A percentile compares a stretch with the other conserved stretches of the same genome.
Evolutionary conservation across 176 grass and related monocot species (phyloP).

Genomic region (Secale cereale): DNA sequence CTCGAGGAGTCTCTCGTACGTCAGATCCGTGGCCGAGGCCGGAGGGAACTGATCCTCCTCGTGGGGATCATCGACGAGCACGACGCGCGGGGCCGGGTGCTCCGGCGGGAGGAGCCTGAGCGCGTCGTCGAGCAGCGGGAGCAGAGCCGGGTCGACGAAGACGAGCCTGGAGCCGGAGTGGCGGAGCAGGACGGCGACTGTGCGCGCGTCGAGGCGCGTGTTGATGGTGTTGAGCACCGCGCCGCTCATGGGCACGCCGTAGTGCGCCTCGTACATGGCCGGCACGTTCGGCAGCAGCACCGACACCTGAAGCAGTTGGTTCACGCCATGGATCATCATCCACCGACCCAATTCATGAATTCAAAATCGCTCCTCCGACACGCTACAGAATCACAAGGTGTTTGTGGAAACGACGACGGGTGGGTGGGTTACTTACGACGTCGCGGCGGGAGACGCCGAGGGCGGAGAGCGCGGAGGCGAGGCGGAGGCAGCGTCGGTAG

Average conservation of each 20-base stretch:
- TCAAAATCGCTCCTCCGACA: too few species aligned
- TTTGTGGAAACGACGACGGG: too few species aligned
- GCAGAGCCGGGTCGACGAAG: conserved; percentile 47
- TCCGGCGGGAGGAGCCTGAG: conserved; percentile 42
- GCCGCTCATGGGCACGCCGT: conserved; percentile 91
- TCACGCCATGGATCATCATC: not conserved
- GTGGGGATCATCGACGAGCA: conserved; percentile 67
- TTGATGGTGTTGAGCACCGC: conserved; percentile 89
- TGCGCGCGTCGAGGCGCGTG: conserved; percentile 82
- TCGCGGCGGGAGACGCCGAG: too few species aligned
- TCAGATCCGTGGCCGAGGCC: too few species aligned
- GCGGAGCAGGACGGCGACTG: conserved; percentile 60
- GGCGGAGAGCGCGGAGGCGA: too few species aligned
- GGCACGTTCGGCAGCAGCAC: conserved; percentile 77
- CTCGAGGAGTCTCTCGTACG: too few species aligned
- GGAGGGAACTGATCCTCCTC: not conserved
- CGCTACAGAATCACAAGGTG: too few species aligned
- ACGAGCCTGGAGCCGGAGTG: conserved; percentile 68
- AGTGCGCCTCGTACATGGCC: conserved; percentile 93
- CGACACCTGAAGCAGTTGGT: conserved; percentile 48
- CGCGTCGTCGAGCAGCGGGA: conserved; percentile 43
- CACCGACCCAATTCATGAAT: too few species aligned
- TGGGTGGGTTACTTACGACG: too few species aligned
- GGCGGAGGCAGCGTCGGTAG: too few species aligned
- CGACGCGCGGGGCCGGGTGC: conserved; percentile 35